These are phyloP conservation scores for Carpinus viminea DNA, from an alignment of 306 rosid species.

Conservation along the genomic window DNA sequence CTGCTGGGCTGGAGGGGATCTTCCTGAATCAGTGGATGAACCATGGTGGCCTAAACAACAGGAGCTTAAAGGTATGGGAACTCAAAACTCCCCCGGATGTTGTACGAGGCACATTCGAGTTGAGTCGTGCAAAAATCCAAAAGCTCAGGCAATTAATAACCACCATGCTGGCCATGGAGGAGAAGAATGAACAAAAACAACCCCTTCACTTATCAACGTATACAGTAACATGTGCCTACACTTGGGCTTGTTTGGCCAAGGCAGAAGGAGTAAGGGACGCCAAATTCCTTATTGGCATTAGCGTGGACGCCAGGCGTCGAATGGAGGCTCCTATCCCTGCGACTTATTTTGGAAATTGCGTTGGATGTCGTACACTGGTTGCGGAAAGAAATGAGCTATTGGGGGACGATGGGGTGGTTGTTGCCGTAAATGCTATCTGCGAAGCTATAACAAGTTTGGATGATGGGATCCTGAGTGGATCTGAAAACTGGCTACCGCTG, in stretches of 20 bases:
- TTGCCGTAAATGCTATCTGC: conserved; percentile 15
- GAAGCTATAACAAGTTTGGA: conserved; percentile 14
- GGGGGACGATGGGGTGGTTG: conserved; percentile 26
- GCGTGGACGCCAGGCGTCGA: conserved; percentile 36
- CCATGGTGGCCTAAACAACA: conserved; percentile 10
- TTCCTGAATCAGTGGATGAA: conserved; percentile 12
- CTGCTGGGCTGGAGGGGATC: conserved; percentile 12
- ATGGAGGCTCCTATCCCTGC: conserved; percentile 25
- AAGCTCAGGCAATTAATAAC: conserved; percentile 29
- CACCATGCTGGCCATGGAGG: background rate
- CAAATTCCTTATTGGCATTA: background rate
- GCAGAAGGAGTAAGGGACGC: conserved; percentile 25
- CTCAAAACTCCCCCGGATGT: background rate
- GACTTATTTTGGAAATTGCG: conserved; percentile 55
- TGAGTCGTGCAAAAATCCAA: conserved; percentile 23
- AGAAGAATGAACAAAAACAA: conserved; percentile 4
- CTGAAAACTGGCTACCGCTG: conserved; percentile 3
- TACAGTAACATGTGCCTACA: conserved; percentile 32
- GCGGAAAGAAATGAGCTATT: background rate
- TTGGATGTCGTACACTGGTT: background rate
- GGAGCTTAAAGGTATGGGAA: conserved; percentile 31
- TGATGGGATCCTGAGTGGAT: conserved; percentile 21
- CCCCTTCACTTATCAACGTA: conserved; percentile 33
- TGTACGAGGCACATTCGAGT: conserved; percentile 41
- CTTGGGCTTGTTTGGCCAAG: conserved; percentile 28